These are phyloP conservation scores for Luvunga scandens DNA, from an alignment of 345 rosid genomes.

Conservation along the genomic window DNA sequence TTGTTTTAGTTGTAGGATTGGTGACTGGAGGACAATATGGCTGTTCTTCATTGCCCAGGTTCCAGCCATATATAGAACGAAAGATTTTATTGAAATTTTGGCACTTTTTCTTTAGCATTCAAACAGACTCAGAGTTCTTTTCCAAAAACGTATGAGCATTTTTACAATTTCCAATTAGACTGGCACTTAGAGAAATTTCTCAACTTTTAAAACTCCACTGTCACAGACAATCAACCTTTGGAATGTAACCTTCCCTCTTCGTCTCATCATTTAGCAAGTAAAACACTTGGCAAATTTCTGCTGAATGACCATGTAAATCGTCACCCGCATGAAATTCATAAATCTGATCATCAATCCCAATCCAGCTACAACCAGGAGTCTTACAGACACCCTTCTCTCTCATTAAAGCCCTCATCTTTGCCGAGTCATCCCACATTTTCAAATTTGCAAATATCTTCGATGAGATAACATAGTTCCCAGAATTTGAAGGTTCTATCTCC, in stretches of 20 bases:
- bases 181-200: conserved; percentile 9
- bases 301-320: conserved; percentile 20
- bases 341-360: conserved; percentile 45
- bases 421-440: conserved; percentile 77
- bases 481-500: conserved; percentile 61
- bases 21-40: background rate
- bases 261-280: conserved; percentile 58
- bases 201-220: background rate
- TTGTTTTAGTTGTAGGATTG: background rate
- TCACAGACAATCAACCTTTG: conserved; percentile 25
- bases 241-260: conserved; percentile 61
- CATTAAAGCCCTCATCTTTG: conserved; percentile 72
- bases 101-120: background rate
- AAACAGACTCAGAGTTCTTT: background rate
- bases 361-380: conserved; percentile 95
- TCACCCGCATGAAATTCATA: conserved; percentile 77
- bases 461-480: conserved; percentile 78
- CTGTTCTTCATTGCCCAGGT: background rate
- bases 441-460: conserved; percentile 69
- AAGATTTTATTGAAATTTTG: background rate
- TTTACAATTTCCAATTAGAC: background rate
- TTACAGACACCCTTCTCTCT: conserved; percentile 59
- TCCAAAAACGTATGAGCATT: background rate
- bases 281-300: conserved; percentile 31
- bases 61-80: background rate